phyloP scores from a whole-genome alignment of 345 rosid genomes.

The Eucalyptus camaldulensis region DNA sequence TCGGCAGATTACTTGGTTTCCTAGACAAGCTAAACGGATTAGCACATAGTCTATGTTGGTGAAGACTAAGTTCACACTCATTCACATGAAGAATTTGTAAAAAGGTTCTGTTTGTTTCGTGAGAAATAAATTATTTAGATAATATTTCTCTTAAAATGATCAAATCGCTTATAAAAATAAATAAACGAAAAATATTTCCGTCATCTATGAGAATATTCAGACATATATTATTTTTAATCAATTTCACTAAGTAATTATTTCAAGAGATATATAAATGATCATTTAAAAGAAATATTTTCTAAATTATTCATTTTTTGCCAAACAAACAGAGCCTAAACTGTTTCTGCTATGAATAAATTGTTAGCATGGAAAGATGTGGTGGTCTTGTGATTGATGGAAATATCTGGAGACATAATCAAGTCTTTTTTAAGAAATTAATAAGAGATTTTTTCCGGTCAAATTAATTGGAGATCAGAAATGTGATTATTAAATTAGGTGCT shows the following conservation, averaged over 20 bases:
- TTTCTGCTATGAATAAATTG: not conserved
- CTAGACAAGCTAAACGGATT: not conserved
- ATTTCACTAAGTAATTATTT: no score
- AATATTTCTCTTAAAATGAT: no score
- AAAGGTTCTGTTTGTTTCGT: accelerated
- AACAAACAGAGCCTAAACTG: accelerated
- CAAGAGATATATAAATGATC: no score
- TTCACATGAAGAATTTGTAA: not conserved
- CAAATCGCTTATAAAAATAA: no score
- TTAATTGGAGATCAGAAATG: not conserved
- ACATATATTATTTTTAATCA: no score
- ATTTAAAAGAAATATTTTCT: no score
- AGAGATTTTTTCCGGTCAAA: not conserved
- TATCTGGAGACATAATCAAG: not conserved
- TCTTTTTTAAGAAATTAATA: not conserved
- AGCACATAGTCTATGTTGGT: not conserved
- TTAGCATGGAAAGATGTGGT: not conserved
- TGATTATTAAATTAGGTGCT: not conserved
- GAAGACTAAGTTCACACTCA: not conserved
- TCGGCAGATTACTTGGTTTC: not conserved
- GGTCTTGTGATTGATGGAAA: not conserved
- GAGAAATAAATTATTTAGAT: no score
- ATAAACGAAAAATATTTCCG: no score
- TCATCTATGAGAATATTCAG: no score
- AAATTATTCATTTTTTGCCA: not conserved